Base-by-base conservation (phyloP, 2,329 filamentous ascomycete genomes). In the Exutisphaerella laricina region DNA sequence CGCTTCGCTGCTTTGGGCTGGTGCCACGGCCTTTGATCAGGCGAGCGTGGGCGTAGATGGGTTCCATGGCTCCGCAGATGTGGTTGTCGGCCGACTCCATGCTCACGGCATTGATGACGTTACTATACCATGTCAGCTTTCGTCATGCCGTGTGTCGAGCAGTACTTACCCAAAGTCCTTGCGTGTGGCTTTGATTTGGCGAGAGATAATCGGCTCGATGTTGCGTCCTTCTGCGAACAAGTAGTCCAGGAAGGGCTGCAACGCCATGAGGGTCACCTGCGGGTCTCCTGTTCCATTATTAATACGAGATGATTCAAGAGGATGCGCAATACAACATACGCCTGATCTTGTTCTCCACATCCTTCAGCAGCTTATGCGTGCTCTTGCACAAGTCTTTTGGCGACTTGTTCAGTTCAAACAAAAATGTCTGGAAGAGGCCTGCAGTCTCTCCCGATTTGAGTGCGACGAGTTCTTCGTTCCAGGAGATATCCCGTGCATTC, bases 11-110 rank as follows among this genome's bases (percentile, higher is more conserved):
- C 20, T 5, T 17, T 13, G 43, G 43, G 1, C 31, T 23, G 12
- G n/a, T n/a, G n/a, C 38, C 43, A 12, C 10, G 39, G 26, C 49
- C 39, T 31, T 48, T 53, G 37, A 54, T 40, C 12, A 13, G 4
- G 5, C 38, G 31, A 14, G 46, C 30, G 17, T 45, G 25, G 3
- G 26, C 38, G 43, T 54, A 54, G 17, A 54, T 37, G 2, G 51
- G 48, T 1, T 30, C 14, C 53, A 56, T 56, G 22, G 43, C 43
- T 7, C 21, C 14, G 14, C 35, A 20, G 6, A 56, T 21, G 34
- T 50, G 50, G 4, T 40, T 32, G 10, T 41, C 39, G 17, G 7
- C 18, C 12, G 38, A 45, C 12, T 3, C 37, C 13, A 20, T 20
- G n/a, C 12, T 37, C 10, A 39, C 36, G n/a, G 20, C 22, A 17